Percentiles rank a stretch among this genome's conserved stretches.
Evolutionary conservation across 2,329 filamentous ascomycete genomes (phyloP).

Genomic region (Aaosphaeria pasadenensis): DNA sequence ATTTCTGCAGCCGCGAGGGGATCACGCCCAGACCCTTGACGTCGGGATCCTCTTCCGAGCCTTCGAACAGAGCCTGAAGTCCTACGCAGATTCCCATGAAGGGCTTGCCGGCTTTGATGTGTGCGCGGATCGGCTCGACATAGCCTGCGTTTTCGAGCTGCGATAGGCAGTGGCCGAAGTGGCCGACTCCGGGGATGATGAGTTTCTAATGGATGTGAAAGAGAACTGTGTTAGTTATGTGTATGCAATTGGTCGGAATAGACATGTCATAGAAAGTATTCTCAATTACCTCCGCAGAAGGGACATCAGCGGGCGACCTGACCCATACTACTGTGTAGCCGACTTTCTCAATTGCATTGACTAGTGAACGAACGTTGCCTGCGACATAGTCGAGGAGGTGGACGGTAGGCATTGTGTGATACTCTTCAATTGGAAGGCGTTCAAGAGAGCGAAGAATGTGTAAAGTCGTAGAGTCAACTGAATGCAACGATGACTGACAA

Average conservation of each 20-base stretch:
- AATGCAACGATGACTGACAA: too few relatives aligned
- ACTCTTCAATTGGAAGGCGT: too few relatives aligned
- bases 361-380: constrained; percentile 91
- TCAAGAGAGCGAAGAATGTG: not conserved
- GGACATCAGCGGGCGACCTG: constrained; percentile 76
- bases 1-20: constrained; percentile 67
- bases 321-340: constrained; percentile 95
- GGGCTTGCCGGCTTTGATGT: constrained; percentile 88
- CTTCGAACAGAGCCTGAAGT: constrained; percentile 82
- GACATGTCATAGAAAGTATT: not conserved
- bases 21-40: constrained; percentile 76
- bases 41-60: constrained; percentile 73
- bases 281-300: constrained; percentile 70
- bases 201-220: constrained; percentile 61
- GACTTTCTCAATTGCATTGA: constrained; percentile 95
- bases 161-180: constrained; percentile 92
- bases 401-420: constrained; percentile 66
- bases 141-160: constrained; percentile 82
- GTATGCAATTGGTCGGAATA: constrained; percentile 21
- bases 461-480: too few relatives aligned
- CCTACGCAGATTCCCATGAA: constrained; percentile 99
- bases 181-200: constrained; percentile 92
- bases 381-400: constrained; percentile 88
- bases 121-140: constrained; percentile 73
- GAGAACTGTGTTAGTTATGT: too few relatives aligned